Evolutionary conservation across 1,139 yeast species (phyloP).

Genomic region (Yamadazyma dendronema): DNA sequence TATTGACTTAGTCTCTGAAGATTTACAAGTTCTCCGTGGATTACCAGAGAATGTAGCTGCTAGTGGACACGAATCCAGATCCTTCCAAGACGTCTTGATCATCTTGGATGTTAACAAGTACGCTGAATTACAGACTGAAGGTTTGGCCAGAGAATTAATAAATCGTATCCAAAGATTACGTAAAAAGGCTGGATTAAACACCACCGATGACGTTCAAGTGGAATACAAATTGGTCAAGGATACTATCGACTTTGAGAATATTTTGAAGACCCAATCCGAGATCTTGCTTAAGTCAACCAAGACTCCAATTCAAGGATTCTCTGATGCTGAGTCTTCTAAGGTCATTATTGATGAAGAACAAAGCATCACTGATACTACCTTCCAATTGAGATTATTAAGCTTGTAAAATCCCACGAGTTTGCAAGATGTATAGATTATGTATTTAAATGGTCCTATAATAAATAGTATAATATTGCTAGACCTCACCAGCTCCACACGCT

Average conservation of each 20-base stretch:
- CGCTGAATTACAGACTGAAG: conserved; percentile 88
- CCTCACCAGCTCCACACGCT: conserved; percentile 44
- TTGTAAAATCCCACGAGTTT: too few relatives aligned
- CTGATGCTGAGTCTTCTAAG: conserved; percentile 34
- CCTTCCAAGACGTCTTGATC: conserved; percentile 85
- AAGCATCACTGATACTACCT: conserved; percentile 78
- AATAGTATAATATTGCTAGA: not conserved
- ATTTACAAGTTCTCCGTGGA: conserved; percentile 86
- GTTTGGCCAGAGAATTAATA: conserved; percentile 91
- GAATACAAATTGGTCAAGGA: conserved; percentile 74
- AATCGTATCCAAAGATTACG: conserved; percentile 98
- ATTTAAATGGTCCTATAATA: not conserved
- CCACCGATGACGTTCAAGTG: conserved; percentile 91
- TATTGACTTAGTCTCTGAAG: conserved; percentile 82
- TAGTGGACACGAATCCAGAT: conserved; percentile 79
- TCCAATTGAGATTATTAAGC: conserved; percentile 76
- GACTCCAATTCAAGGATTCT: conserved; percentile 49
- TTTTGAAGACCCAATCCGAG: conserved; percentile 63
- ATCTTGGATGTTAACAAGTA: conserved; percentile 85
- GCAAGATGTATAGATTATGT: conserved; percentile 1
- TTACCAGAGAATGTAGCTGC: conserved; percentile 63
- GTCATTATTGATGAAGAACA: conserved; percentile 90
- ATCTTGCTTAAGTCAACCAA: conserved; percentile 77
- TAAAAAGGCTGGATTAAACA: conserved; percentile 92
- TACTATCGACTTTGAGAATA: conserved; percentile 63